A percentile compares a stretch with the other conserved stretches of the same genome.
Conservation (phyloP, 2,329 filamentous ascomycete species). For the Alternaria longipes region DNA sequence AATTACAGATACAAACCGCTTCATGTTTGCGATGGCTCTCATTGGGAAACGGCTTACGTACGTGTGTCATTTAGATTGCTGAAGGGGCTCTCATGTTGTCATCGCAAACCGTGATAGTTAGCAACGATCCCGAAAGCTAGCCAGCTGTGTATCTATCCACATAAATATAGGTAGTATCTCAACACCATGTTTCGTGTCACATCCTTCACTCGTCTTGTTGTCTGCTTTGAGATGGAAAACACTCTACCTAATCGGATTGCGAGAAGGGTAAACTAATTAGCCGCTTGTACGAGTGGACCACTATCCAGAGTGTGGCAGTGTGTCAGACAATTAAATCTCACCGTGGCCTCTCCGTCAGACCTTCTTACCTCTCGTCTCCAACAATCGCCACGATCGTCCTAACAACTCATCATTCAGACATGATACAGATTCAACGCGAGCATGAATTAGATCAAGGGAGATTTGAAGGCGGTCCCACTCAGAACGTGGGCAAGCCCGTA, state of each 20-base stretch:
- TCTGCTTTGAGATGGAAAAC: not conserved
- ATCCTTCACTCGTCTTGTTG: accelerated
- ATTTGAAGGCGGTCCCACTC: no score
- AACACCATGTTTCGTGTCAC: not conserved
- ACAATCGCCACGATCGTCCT: no score
- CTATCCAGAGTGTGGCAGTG: no score
- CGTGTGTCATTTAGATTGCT: not conserved
- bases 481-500: accelerated
- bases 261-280: no score
- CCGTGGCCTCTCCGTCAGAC: no score
- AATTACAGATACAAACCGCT: not conserved
- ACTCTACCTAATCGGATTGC: no score
- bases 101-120: not conserved
- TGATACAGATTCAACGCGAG: no score
- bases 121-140: not conserved
- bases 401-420: no score
- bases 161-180: not conserved
- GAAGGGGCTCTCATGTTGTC: not conserved
- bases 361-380: no score
- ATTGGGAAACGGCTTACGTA: not conserved
- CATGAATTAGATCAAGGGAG: no score
- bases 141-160: not conserved
- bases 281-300: no score
- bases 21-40: not conserved
- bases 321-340: no score